These are phyloP conservation scores for Allium sativum DNA, from an alignment of 106 monocot species.

Conservation along the genomic window DNA sequence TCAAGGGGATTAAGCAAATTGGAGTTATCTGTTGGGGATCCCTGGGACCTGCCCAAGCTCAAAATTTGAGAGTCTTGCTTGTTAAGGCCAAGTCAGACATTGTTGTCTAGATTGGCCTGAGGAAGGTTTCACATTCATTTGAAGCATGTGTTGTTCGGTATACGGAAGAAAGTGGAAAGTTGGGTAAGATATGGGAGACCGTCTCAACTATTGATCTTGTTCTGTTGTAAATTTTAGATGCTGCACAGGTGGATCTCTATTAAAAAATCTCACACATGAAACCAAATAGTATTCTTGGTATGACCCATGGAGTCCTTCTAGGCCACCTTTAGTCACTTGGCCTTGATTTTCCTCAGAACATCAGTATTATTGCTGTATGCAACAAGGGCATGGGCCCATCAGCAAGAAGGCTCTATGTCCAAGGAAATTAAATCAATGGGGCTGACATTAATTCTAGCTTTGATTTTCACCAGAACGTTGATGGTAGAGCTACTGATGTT, in stretches of 20 bases:
- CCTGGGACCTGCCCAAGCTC: conserved; percentile 50
- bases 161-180: conserved; percentile 83
- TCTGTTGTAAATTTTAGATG: conserved; percentile 81
- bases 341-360: conserved; percentile 78
- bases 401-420: conserved; percentile 83
- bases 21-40: conserved; percentile 92
- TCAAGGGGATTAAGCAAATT: conserved; percentile 89
- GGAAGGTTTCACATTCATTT: conserved; percentile 81
- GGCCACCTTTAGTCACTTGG: conserved; percentile 74
- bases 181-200: conserved; percentile 91
- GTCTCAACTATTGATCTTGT: conserved; percentile 70
- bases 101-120: conserved; percentile 76
- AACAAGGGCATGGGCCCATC: conserved; percentile 98
- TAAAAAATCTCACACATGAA: conserved; percentile 94
- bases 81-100: conserved; percentile 38
- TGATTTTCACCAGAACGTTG: conserved; percentile 87
- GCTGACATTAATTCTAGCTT: conserved; percentile 94
- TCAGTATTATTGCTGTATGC: conserved; percentile 89
- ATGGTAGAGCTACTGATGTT: conserved; percentile 81
- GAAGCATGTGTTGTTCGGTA: conserved; percentile 74
- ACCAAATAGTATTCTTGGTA: conserved; percentile 83
- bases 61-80: conserved; percentile 48
- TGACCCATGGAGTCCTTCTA: conserved; percentile 87
- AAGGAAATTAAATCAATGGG: conserved; percentile 88
- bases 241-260: conserved; percentile 87